phyloP scores from a whole-genome alignment of 768 basidiomycete species.

The Cytidiella melzeri region DNA sequence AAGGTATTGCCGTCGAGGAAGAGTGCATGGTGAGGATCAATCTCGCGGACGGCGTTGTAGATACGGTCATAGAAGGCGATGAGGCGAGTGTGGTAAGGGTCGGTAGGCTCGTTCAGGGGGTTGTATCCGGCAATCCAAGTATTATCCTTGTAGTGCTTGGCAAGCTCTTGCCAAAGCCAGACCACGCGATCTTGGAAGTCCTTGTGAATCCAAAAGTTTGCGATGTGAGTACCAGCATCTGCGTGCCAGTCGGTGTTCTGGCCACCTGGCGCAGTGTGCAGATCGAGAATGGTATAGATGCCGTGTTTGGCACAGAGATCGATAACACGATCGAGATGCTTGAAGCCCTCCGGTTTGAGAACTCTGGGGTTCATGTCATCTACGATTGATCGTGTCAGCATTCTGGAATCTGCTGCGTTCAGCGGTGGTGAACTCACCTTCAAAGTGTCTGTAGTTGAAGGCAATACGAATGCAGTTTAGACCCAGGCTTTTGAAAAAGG shows the following conservation, averaged over 20 bases:
- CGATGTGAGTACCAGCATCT: constrained; percentile 63
- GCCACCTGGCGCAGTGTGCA: constrained; percentile 72
- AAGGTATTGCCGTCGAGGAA: constrained; percentile 85
- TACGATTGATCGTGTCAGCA: constrained; percentile 8
- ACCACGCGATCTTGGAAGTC: constrained; percentile 78
- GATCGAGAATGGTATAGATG: constrained; percentile 78
- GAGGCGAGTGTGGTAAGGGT: constrained; percentile 58
- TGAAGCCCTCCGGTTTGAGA: constrained; percentile 70
- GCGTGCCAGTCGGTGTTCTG: constrained; percentile 80
- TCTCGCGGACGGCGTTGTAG: constrained; percentile 60
- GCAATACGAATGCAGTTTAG: constrained; percentile 77
- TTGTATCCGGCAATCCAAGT: constrained; percentile 85
- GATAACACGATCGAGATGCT: constrained; percentile 78
- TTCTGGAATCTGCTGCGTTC: background rate
- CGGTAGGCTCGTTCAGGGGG: constrained; percentile 79
- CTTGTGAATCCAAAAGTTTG: constrained; percentile 77
- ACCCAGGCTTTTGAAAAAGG: constrained; percentile 72
- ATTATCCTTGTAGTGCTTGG: constrained; percentile 69
- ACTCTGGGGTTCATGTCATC: constrained; percentile 80
- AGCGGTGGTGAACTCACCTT: constrained; percentile 33
- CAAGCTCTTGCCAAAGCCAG: constrained; percentile 74
- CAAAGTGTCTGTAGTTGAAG: constrained; percentile 73
- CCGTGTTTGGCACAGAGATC: constrained; percentile 67
- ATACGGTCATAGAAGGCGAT: constrained; percentile 63
- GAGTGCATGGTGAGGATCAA: constrained; percentile 65